Percentiles rank a stretch among this genome's conserved stretches.
phyloP scores from a whole-genome alignment of 2,329 filamentous ascomycete genomes.

The Aspergillus sp. region DNA sequence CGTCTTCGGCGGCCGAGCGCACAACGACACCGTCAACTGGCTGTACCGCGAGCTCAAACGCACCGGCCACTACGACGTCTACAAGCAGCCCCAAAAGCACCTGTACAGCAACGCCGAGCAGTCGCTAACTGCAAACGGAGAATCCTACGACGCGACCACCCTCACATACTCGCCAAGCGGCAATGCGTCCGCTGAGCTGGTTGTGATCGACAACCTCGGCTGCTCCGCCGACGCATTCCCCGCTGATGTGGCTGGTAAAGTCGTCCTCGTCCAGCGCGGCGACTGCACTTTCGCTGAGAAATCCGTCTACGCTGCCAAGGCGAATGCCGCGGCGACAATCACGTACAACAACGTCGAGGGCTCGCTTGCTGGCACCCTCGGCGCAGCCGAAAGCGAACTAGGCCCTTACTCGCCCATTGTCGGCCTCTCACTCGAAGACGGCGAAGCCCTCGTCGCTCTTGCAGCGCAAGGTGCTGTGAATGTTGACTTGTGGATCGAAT shows the following conservation, averaged over 20 bases:
- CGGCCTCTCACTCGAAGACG: slow-evolving; percentile 63
- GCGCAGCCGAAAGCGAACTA: slow-evolving; percentile 53
- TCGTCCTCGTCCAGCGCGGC: slow-evolving; percentile 70
- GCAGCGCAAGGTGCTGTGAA: slow-evolving; percentile 48
- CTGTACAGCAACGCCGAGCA: slow-evolving; percentile 61
- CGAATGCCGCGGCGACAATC: slow-evolving; percentile 70
- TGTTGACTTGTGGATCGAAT: slow-evolving; percentile 46
- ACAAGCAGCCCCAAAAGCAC: slow-evolving; percentile 60
- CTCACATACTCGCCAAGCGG: slow-evolving; percentile 64
- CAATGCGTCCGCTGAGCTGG: slow-evolving; percentile 44
- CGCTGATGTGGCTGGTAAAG: slow-evolving; percentile 54
- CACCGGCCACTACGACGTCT: slow-evolving; percentile 36
- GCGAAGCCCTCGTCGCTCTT: slow-evolving; percentile 51
- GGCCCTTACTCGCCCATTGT: slow-evolving; percentile 58
- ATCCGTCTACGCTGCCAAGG: slow-evolving; percentile 64
- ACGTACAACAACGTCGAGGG: slow-evolving; percentile 72
- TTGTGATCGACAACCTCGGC: slow-evolving; percentile 61
- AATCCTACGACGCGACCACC: slow-evolving; percentile 50
- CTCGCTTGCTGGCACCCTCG: slow-evolving; percentile 66
- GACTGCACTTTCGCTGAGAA: slow-evolving; percentile 71
- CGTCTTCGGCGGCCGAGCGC: slow-evolving; percentile 48
- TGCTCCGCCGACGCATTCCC: slow-evolving; percentile 68
- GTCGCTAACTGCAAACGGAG: slow-evolving; percentile 57
- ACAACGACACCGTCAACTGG: slow-evolving; percentile 64
- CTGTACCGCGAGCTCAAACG: slow-evolving; percentile 55